A percentile compares a stretch with the other conserved stretches of the same genome.
phyloP scores from a whole-genome alignment of 139 green algal genomes.

The Eudorina sp. region DNA sequence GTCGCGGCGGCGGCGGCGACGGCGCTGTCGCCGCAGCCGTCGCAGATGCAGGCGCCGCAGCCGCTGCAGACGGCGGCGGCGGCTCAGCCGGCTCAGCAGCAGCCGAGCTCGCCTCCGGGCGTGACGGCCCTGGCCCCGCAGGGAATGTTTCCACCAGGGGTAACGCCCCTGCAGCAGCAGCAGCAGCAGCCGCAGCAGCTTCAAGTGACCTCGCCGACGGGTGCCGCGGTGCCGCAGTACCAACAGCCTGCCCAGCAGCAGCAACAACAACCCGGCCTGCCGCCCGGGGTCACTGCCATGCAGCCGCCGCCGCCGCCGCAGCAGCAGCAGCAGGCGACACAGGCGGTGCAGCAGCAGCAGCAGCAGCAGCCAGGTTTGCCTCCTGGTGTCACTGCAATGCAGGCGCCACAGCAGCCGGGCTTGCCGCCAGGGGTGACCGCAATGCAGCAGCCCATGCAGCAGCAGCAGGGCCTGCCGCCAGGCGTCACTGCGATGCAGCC shows the following conservation, averaged over 20 bases:
- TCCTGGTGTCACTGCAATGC: conserved; percentile 27
- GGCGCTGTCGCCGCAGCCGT: not conserved
- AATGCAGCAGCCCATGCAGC: not conserved
- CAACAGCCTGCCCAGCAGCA: too few species aligned
- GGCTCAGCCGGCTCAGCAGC: not conserved
- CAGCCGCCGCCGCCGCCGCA: not conserved
- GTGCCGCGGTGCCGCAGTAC: too few species aligned
- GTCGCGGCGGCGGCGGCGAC: not conserved
- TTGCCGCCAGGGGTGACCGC: not conserved
- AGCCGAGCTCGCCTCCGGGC: conserved; percentile 27
- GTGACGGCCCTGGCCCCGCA: not conserved
- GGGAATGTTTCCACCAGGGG: not conserved
- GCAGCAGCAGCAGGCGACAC: too few species aligned
- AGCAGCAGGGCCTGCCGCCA: conserved; percentile 32
- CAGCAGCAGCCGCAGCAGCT: too few species aligned
- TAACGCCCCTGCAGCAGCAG: not conserved
- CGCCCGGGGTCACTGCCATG: conserved; percentile 29
- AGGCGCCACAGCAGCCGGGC: not conserved
- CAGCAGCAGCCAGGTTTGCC: not conserved
- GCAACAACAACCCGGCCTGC: not conserved
- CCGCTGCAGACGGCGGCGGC: not conserved
- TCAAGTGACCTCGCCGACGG: too few species aligned
- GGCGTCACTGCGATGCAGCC: conserved; percentile 37
- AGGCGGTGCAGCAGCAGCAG: too few species aligned
- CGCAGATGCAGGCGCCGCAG: not conserved